Percentiles rank a stretch among this genome's conserved stretches.
These are phyloP conservation scores for Cetradonia linearis DNA, from an alignment of 495 filamentous ascomycete species.

Conservation along the genomic window DNA sequence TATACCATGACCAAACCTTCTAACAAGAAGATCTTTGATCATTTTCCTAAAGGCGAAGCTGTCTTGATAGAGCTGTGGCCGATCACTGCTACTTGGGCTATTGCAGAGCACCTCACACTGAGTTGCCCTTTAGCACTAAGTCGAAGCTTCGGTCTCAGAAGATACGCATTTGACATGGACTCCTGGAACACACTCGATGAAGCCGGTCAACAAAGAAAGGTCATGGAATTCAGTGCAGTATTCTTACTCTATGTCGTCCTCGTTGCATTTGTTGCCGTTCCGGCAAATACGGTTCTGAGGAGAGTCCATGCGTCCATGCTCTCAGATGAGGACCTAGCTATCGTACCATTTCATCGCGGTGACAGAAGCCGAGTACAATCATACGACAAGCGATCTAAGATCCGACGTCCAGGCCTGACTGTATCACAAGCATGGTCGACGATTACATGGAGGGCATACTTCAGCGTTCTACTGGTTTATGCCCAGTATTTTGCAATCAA, in stretches of 20 bases:
- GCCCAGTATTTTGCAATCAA: constrained; percentile 21
- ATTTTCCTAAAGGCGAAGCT: constrained; percentile 23
- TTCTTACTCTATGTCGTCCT: constrained; percentile 19
- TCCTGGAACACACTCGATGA: constrained; percentile 20
- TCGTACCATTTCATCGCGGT: constrained; percentile 22
- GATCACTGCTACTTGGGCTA: constrained; percentile 18
- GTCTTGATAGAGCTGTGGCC: constrained; percentile 22
- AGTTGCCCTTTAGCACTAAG: constrained; percentile 21
- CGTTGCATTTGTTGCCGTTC: constrained; percentile 15
- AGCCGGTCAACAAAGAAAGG: constrained; percentile 1
- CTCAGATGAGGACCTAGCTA: constrained; percentile 22
- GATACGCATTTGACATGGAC: constrained; percentile 19
- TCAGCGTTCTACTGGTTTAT: constrained; percentile 16
- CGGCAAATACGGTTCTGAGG: constrained; percentile 17
- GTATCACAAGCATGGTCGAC: constrained; percentile 19
- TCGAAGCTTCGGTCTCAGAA: constrained; percentile 17
- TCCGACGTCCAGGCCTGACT: constrained; percentile 18
- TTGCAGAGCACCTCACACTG: constrained; percentile 19
- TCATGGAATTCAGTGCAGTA: constrained; percentile 19
- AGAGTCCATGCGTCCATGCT: constrained; percentile 26
- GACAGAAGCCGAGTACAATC: background rate
- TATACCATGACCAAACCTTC: constrained; percentile 22
- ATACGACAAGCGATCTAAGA: constrained; percentile 4
- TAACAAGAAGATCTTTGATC: constrained; percentile 17
- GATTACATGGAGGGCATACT: constrained; percentile 19